phyloP scores from a whole-genome alignment of 495 filamentous ascomycete genomes.

The Hypoxylon lenormandii region DNA sequence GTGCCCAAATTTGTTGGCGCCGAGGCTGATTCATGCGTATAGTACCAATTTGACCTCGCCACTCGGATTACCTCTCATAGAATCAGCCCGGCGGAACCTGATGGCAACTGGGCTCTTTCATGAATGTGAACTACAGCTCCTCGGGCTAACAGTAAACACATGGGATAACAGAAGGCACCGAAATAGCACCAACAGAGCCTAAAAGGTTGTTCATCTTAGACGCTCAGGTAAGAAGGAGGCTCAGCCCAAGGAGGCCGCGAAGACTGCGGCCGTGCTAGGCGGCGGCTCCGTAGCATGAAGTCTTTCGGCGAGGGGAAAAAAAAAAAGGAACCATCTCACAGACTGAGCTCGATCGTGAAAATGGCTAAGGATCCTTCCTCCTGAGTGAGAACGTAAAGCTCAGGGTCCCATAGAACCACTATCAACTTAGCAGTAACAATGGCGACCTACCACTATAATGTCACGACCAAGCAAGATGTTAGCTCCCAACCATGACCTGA shows the following conservation, averaged over 20 bases:
- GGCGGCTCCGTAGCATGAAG: conserved; percentile 6
- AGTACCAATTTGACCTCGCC: conserved; percentile 4
- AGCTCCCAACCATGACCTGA: conserved; percentile 9
- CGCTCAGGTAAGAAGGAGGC: conserved; percentile 33
- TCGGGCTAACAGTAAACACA: not conserved
- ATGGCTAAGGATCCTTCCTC: not conserved
- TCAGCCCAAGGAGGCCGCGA: conserved; percentile 16
- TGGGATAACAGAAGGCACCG: conserved; percentile 2
- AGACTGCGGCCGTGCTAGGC: conserved; percentile 2
- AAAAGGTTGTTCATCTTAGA: conserved; percentile 15
- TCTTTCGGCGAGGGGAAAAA: not conserved
- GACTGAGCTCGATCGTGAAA: not conserved
- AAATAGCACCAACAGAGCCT: conserved; percentile 4
- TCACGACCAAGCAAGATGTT: conserved; percentile 13
- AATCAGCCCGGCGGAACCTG: not conserved
- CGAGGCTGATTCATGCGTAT: conserved; percentile 22
- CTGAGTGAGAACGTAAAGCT: not conserved
- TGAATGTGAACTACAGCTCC: conserved; percentile 5
- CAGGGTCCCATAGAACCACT: not conserved
- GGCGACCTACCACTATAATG: not conserved
- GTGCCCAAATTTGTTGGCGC: conserved; percentile 3
- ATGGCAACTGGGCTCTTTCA: not conserved
- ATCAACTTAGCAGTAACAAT: not conserved
- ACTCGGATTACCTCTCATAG: conserved; percentile 9
- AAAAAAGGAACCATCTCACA: not conserved